These are phyloP conservation scores for Metschnikowia borealis DNA, from an alignment of 805 yeast genomes.

Conservation along the genomic window DNA sequence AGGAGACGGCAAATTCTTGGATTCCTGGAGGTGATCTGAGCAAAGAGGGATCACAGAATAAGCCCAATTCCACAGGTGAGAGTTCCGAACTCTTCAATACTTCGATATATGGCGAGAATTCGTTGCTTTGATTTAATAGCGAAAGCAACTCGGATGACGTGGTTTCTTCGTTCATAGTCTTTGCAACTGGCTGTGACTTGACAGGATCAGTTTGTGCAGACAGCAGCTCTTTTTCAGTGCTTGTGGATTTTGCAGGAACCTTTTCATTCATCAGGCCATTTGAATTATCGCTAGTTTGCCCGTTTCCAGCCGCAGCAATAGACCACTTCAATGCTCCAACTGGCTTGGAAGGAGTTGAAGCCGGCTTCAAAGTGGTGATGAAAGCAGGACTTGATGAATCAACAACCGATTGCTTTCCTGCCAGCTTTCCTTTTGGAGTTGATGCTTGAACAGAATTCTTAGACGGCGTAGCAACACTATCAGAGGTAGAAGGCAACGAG, in stretches of 20 bases:
- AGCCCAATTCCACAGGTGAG: constrained; percentile 27
- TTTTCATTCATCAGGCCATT: constrained; percentile 3
- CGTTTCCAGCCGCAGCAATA: constrained; percentile 45
- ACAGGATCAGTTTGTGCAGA: background rate
- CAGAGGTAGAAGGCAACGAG: background rate
- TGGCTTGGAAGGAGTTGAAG: constrained; percentile 51
- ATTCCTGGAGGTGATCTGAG: constrained; percentile 40
- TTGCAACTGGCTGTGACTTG: background rate
- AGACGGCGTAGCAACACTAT: constrained; percentile 4
- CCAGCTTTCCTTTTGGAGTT: constrained; percentile 15
- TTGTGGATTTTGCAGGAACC: background rate
- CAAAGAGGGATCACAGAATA: constrained; percentile 34
- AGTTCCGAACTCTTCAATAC: constrained; percentile 30
- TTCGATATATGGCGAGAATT: constrained; percentile 20
- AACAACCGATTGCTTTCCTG: constrained; percentile 12
- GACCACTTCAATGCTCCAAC: constrained; percentile 55
- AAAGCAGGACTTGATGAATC: constrained; percentile 38
- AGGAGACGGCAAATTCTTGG: constrained; percentile 39
- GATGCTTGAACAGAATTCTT: constrained; percentile 1
- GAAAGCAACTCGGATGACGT: constrained; percentile 18
- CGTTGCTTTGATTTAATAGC: constrained; percentile 19
- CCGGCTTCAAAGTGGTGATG: constrained; percentile 48
- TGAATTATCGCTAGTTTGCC: constrained; percentile 8
- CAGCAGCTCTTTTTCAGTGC: background rate
- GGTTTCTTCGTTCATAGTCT: constrained; percentile 11